Percentiles rank a stretch among this genome's conserved stretches.
These are phyloP conservation scores for Phytophthora megakarya DNA, from an alignment of 352 stramenopile genomes.

Conservation along the genomic window DNA sequence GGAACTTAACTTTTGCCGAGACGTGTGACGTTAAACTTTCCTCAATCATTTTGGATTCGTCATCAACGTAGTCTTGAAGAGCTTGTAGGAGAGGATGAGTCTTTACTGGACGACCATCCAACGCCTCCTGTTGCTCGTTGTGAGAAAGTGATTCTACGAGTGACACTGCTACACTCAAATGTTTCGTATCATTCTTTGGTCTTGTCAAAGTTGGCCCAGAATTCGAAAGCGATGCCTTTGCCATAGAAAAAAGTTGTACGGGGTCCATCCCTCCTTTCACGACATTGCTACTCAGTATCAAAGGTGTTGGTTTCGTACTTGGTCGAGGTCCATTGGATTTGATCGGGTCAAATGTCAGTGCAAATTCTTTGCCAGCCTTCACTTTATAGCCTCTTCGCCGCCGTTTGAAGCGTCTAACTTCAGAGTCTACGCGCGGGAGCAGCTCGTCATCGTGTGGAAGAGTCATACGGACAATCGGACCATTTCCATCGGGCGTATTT, in stretches of 20 bases:
- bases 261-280: constrained; percentile 19
- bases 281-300: constrained; percentile 16
- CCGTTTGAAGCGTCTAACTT: constrained; percentile 67
- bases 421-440: constrained; percentile 43
- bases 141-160: constrained; percentile 75
- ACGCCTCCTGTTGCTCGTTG: constrained; percentile 68
- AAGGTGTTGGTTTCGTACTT: background rate
- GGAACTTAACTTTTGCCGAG: constrained; percentile 36
- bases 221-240: constrained; percentile 37
- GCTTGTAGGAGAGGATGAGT: constrained; percentile 67
- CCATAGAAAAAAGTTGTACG: constrained; percentile 30
- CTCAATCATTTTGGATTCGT: constrained; percentile 43
- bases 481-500: constrained; percentile 57
- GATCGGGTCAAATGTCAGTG: constrained; percentile 40
- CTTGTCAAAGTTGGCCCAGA: constrained; percentile 10
- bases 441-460: constrained; percentile 54
- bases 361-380: constrained; percentile 29
- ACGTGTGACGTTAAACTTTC: constrained; percentile 22
- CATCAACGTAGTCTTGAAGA: constrained; percentile 66
- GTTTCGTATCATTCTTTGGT: constrained; percentile 42
- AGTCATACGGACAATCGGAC: constrained; percentile 59
- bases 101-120: constrained; percentile 67
- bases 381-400: constrained; percentile 40
- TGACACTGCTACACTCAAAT: constrained; percentile 67
- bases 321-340: constrained; percentile 20